These are phyloP conservation scores for Arxiozyma slooffiae DNA, from an alignment of 1,139 yeast genomes.

Conservation along the genomic window DNA sequence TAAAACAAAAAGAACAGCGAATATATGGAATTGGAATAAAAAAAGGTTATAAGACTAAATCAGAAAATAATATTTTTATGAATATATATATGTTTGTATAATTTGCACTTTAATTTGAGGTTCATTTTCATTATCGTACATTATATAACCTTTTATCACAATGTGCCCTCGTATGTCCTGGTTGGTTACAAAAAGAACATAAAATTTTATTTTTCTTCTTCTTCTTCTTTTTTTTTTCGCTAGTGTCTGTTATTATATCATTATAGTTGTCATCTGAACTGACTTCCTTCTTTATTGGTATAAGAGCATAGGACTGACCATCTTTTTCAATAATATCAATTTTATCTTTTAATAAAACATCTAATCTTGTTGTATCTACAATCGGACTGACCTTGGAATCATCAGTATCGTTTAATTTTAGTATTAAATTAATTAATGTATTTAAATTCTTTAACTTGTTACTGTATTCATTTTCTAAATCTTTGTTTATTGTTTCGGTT, in stretches of 20 bases:
- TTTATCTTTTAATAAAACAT: constrained; percentile 3
- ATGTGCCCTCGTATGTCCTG: constrained; percentile 51
- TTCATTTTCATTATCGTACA: constrained; percentile 1
- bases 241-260: constrained; percentile 2
- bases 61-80: background rate
- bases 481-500: constrained; percentile 8
- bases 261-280: background rate
- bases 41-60: background rate
- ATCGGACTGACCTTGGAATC: background rate
- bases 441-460: constrained; percentile 12
- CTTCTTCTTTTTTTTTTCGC: constrained; percentile 11
- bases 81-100: too few species aligned
- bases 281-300: constrained; percentile 17
- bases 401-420: background rate
- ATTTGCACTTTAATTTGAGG: background rate
- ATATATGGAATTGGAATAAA: constrained; percentile 4
- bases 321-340: constrained; percentile 12
- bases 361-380: constrained; percentile 4
- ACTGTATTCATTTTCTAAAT: constrained; percentile 7
- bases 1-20: constrained; percentile 7
- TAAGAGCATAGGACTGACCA: constrained; percentile 15
- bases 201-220: constrained; percentile 23
- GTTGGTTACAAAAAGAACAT: constrained; percentile 46
- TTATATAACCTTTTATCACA: constrained; percentile 37
- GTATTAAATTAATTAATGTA: constrained; percentile 3